Conservation (phyloP, 331 rosid genomes). For the Erythrophleum ivorense region DNA sequence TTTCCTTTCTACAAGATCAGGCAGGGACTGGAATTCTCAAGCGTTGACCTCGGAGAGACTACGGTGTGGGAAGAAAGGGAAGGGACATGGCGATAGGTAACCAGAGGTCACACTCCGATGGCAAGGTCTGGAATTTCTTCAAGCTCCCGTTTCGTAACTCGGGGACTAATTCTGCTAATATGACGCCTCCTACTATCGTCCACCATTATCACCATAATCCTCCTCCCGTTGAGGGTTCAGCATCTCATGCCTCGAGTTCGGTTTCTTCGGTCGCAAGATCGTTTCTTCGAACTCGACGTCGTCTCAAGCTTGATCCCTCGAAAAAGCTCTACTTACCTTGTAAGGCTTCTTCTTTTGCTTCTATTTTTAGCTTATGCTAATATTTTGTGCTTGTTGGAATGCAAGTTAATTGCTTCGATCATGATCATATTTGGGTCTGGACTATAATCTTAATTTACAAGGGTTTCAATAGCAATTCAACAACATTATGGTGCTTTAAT, state of each 20-base stretch:
- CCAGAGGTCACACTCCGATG: conserved; percentile 56
- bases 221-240: conserved; percentile 50
- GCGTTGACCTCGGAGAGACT: neutral
- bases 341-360: conserved; percentile 24
- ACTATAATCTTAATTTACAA: neutral
- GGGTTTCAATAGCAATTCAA: neutral
- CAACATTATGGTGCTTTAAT: neutral
- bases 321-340: conserved; percentile 79
- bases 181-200: conserved; percentile 43
- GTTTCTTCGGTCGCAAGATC: conserved; percentile 76
- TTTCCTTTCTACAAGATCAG: neutral
- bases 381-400: neutral
- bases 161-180: conserved; percentile 34
- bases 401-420: conserved; percentile 34
- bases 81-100: conserved; percentile 56
- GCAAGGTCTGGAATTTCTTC: conserved; percentile 70
- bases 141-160: conserved; percentile 62
- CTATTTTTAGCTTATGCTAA: neutral
- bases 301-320: conserved; percentile 83
- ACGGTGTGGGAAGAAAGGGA: neutral
- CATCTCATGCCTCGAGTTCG: conserved; percentile 48
- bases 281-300: conserved; percentile 70
- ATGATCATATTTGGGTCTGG: conserved; percentile 25
- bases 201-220: conserved; percentile 33
- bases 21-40: neutral